Base-by-base conservation (phyloP, 176 grass and related monocot genomes). In the Ampelocalamus luodianensis region DNA sequence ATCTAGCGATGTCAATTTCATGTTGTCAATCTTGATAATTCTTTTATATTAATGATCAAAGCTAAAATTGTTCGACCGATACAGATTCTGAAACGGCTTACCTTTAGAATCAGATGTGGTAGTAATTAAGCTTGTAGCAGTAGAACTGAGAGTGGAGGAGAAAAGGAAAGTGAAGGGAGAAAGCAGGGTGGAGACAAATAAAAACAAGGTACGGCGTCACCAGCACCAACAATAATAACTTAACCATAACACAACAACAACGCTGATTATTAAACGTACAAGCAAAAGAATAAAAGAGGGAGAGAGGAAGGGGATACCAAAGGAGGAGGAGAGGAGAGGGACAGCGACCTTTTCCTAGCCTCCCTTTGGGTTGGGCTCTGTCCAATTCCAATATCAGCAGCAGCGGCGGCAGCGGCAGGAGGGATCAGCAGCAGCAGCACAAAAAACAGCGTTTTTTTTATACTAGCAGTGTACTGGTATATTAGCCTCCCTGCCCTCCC, bases 341-440 rank as follows among this genome's bases (percentile, higher is more conserved):
- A 92, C 83, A 95, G 88, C 93, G 89, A 92, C 91, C 77, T 92
- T 88, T 89, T 98, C 80, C 79, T 87, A 55, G 74, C 26, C 29
- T 62, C 34, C 77, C 77, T 72, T 83, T 74, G 71, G 74, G 66
- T 16, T 72, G 87, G 85, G 42, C 83, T 86, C 77, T 80, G 87
- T 90, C 87, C 85, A 91, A 77, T 89, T 92, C 87, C 85, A 77
- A 85, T 89, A 95, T 92, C 87, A 84, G 68, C 74, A 78, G 51
- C 74, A 0, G 72, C 72, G 22, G 65, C 32, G 8, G 39, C 82
- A 0, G 72, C 72, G 2, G 65, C 65, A 83, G 87, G 81, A 79
- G 75, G 81, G 81, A 84, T 84, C 75, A 90, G 78, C 82, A 38
- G 34, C 18, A 23, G 29, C 29, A 29, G 29, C 29, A 29, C 1